Evolutionary conservation across 1,284 basidiomycete species (phyloP), one percentile per base, ranked within the genome.

Genomic region (Phellopilus nigrolimitatus): DNA sequence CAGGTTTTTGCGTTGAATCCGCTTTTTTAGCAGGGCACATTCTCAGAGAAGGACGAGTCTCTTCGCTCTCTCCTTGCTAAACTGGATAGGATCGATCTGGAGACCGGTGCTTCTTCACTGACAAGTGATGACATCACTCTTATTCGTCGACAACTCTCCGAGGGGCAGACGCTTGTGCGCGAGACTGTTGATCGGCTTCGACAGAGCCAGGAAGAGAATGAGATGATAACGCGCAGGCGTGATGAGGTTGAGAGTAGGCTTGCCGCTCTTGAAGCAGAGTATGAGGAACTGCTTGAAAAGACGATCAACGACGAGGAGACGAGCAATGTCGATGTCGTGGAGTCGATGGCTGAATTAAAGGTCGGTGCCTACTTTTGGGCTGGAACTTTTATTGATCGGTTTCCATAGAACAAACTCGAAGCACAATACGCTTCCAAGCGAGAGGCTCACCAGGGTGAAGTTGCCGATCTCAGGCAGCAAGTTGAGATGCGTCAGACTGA

Each of bases 31-130:
- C 85, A 92, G 73, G 89, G 88, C 25, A 82, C 86, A 1, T 87
- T 95, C 67, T 93, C 91, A 34, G 93, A 95, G 73, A 91, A 93
- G 72, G 93, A 95, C 66, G 91, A 95, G 62, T 88, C 92, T 61
- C 79, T 97, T 61, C 84, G 93, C 52, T 79, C 84, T 46, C 79
- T 91, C 44, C 75, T 97, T 53, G 74, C 80, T 22, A 94, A 94
- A 66, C 76, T 98, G 59, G 89, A 95, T 59, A 75, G 74, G 51
- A 78, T 88, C 56, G 86, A 91, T 62, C 75, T 73, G 19, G 75
- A 80, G 58, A 66, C 71, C 43, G 63, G 72, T 24, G 70, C 82
- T 28, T 79, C 81, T 21, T 68, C 76, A 24, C 67, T 90, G 39
- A 82, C 87, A 1, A 66, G 80, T 13, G 91, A 93, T 27, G 93